Evolutionary conservation across 306 rosid species (phyloP).

Genomic region (Canavalia ensiformis): DNA sequence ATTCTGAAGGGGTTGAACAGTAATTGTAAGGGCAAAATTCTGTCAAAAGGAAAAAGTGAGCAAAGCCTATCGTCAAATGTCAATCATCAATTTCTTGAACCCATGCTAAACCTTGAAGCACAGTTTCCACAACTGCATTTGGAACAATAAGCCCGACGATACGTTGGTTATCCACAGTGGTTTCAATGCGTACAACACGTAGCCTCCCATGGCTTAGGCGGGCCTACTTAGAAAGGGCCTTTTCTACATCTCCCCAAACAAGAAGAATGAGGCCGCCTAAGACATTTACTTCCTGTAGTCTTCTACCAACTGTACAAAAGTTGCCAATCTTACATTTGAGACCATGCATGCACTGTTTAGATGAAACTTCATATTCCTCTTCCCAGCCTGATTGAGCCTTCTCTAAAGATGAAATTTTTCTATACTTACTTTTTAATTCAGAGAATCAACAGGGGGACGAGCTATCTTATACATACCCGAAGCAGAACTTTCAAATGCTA

Average conservation of each 20-base stretch:
- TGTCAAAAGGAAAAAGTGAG: conserved; percentile 31
- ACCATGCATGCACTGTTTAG: conserved; percentile 99
- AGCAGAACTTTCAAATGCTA: conserved; percentile 91
- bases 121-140: conserved; percentile 90
- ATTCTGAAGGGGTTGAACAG: no score
- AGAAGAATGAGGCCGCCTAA: conserved; percentile 98
- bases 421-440: conserved; percentile 86
- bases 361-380: conserved; percentile 91
- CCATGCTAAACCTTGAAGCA: conserved; percentile 97
- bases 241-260: conserved; percentile 93
- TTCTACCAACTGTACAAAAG: conserved; percentile 94
- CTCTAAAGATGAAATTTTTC: conserved; percentile 80
- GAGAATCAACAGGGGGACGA: conserved; percentile 96
- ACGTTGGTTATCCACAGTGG: conserved; percentile 77
- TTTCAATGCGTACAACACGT: conserved; percentile 93
- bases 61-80: conserved; percentile 35
- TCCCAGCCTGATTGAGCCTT: conserved; percentile 93
- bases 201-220: conserved; percentile 92
- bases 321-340: conserved; percentile 92
- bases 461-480: conserved; percentile 84
- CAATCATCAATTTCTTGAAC: conserved; percentile 89
- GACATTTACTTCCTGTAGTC: conserved; percentile 96
- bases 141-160: conserved; percentile 96
- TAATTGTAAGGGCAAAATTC: conserved; percentile 14
- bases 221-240: conserved; percentile 96